phyloP scores from a whole-genome alignment of 805 yeast species.

The Priceomyces melissophilus region DNA sequence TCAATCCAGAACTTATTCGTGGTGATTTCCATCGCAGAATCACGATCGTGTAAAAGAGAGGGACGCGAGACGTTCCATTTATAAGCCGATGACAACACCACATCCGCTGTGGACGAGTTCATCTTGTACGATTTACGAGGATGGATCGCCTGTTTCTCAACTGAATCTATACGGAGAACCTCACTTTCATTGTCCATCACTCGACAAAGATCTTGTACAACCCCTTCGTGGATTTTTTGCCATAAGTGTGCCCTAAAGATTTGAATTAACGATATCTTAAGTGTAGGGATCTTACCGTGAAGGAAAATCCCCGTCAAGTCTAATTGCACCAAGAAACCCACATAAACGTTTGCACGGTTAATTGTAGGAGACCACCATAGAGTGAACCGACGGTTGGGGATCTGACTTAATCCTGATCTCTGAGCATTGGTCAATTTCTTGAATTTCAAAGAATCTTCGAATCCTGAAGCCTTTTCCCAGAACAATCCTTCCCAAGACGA shows the following conservation, averaged over 20 bases:
- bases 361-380: constrained; percentile 99
- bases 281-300: constrained; percentile 97
- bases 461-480: constrained; percentile 98
- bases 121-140: constrained; percentile 96
- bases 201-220: constrained; percentile 90
- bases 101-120: constrained; percentile 94
- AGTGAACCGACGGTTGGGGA: constrained; percentile 95
- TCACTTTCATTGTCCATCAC: constrained; percentile 86
- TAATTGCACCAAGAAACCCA: constrained; percentile 92
- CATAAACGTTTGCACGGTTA: constrained; percentile 95
- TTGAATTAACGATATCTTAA: constrained; percentile 92
- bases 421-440: constrained; percentile 97
- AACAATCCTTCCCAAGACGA: constrained; percentile 98
- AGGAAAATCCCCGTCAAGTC: constrained; percentile 95
- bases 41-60: constrained; percentile 67
- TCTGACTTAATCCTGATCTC: constrained; percentile 93
- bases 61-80: constrained; percentile 86
- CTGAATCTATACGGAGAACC: constrained; percentile 75
- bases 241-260: constrained; percentile 97
- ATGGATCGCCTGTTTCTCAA: constrained; percentile 88
- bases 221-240: constrained; percentile 97
- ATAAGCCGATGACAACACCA: constrained; percentile 67
- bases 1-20: constrained; percentile 88
- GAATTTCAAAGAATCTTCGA: constrained; percentile 92
- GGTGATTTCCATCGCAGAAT: constrained; percentile 60